Conservation (phyloP, 2,329 filamentous ascomycete genomes). For the Pochonia chlamydosporia region DNA sequence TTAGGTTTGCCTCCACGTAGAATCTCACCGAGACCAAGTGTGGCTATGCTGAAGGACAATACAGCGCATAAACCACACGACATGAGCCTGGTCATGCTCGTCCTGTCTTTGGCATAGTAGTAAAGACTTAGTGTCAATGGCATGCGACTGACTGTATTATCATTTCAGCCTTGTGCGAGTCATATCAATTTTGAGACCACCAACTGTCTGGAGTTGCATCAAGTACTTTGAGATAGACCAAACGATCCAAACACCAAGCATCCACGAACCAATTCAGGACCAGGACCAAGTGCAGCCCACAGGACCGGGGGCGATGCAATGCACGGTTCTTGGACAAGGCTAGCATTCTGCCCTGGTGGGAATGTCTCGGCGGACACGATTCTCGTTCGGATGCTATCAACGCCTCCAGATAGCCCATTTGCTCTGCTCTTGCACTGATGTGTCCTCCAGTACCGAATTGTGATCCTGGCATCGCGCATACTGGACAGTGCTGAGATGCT, state of each 20-base stretch:
- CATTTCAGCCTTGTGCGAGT: not conserved
- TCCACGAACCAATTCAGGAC: not conserved
- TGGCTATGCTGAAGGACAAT: too few relatives aligned
- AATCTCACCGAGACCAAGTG: too few relatives aligned
- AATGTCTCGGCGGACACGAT: not conserved
- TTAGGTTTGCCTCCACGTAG: too few relatives aligned
- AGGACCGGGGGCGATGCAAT: not conserved
- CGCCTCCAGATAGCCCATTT: not conserved
- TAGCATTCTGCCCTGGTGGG: not conserved
- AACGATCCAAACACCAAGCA: not conserved
- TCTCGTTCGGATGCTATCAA: not conserved
- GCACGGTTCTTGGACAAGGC: not conserved
- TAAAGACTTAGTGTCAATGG: not conserved
- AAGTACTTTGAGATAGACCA: not conserved
- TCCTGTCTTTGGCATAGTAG: not conserved
- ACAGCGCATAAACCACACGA: too few relatives aligned
- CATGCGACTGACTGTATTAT: not conserved
- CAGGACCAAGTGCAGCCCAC: too few relatives aligned
- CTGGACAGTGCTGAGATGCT: too few relatives aligned
- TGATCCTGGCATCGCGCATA: too few relatives aligned
- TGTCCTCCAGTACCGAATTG: not conserved
- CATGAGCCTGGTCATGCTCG: too few relatives aligned
- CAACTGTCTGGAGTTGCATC: not conserved
- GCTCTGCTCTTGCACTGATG: not conserved
- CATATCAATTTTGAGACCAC: not conserved